Evolutionary conservation across 2,329 filamentous ascomycete species (phyloP).

Genomic region (Shiraia bambusicola): DNA sequence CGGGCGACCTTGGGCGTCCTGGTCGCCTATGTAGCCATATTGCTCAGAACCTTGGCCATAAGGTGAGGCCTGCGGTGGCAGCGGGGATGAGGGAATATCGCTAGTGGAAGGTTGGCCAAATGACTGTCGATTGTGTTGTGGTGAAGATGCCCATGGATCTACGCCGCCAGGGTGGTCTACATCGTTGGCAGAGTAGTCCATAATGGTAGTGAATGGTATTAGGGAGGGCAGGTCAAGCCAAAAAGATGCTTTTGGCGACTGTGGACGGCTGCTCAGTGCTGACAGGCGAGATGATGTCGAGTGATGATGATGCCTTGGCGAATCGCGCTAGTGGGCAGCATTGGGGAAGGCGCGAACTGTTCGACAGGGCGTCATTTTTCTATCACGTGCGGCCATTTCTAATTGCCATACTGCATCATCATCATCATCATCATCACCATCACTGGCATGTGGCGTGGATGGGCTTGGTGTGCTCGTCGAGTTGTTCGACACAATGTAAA

Average conservation of each 20-base stretch:
- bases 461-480: constrained; percentile 39
- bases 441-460: constrained; percentile 39
- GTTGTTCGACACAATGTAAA: constrained; percentile 36
- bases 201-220: constrained; percentile 46
- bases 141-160: constrained; percentile 66
- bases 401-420: constrained; percentile 4
- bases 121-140: constrained; percentile 52
- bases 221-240: constrained; percentile 26
- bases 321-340: constrained; percentile 20
- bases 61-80: constrained; percentile 44
- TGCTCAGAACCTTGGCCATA: constrained; percentile 40
- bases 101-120: constrained; percentile 50
- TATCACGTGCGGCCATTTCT: constrained; percentile 27
- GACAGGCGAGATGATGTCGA: constrained; percentile 23
- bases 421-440: constrained; percentile 11
- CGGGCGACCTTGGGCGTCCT: constrained; percentile 29
- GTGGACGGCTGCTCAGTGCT: constrained; percentile 17
- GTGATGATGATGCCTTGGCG: constrained; percentile 17
- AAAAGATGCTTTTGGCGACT: constrained; percentile 20
- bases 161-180: constrained; percentile 58
- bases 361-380: constrained; percentile 14
- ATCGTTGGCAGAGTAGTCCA: constrained; percentile 67
- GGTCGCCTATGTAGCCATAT: constrained; percentile 40
- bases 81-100: constrained; percentile 45
- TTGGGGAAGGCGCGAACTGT: constrained; percentile 30